Percentiles rank a stretch among this genome's conserved stretches.
Evolutionary conservation across 768 basidiomycete genomes (phyloP).

Genomic region (Mycena alexandri): DNA sequence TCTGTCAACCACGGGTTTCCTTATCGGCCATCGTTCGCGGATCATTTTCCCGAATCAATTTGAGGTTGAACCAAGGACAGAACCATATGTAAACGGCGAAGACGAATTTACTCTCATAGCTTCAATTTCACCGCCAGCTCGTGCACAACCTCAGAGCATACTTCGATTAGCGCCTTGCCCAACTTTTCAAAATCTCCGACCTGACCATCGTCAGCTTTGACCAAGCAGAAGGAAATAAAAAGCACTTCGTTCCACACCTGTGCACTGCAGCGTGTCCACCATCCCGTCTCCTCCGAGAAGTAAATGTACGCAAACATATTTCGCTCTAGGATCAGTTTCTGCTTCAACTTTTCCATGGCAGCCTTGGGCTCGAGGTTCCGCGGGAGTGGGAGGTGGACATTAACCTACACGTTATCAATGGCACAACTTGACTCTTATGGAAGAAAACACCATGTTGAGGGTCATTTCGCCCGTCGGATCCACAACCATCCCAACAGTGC

Average conservation of each 20-base stretch:
- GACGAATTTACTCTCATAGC: background rate
- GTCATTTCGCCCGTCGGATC: constrained; percentile 76
- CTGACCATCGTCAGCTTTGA: constrained; percentile 37
- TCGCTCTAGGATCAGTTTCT: constrained; percentile 48
- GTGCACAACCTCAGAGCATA: constrained; percentile 50
- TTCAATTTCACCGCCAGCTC: constrained; percentile 38
- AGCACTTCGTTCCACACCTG: constrained; percentile 63
- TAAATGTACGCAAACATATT: constrained; percentile 53
- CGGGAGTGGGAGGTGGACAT: constrained; percentile 58
- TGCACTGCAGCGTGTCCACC: constrained; percentile 63
- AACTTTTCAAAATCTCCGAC: constrained; percentile 58
- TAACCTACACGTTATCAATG: constrained; percentile 46
- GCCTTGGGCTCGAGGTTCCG: constrained; percentile 36
- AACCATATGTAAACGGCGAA: too few species aligned
- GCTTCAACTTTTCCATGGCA: constrained; percentile 43
- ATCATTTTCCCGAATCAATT: background rate
- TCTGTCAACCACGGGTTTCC: constrained; percentile 18
- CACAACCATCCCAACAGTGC: constrained; percentile 65
- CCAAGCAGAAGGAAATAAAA: constrained; percentile 4
- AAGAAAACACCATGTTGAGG: constrained; percentile 72
- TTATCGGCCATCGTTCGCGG: constrained; percentile 2
- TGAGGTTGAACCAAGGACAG: too few species aligned
- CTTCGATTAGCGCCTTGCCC: constrained; percentile 51
- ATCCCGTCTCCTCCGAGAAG: constrained; percentile 51
- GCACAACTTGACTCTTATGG: background rate